Evolutionary conservation across 371 early-diverging fungal species (phyloP).

Genomic region (Fennellomyces sp.): DNA sequence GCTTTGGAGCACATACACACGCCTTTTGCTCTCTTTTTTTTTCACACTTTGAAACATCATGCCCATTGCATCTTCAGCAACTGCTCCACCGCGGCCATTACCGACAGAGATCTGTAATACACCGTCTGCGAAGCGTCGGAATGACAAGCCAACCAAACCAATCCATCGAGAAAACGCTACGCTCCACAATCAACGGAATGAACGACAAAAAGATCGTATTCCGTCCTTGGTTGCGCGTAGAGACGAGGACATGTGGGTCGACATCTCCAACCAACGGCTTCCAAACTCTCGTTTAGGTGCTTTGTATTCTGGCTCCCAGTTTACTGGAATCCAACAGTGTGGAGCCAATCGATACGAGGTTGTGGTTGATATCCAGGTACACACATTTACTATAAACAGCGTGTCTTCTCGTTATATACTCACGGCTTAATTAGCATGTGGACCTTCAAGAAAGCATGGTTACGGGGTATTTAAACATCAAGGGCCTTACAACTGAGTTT

Average conservation of each 20-base stretch:
- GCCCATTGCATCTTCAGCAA: slow-evolving; percentile 5
- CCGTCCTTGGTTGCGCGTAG: too few relatives aligned
- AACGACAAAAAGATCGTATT: too few relatives aligned
- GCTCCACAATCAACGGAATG: too few relatives aligned
- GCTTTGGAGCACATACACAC: neutral
- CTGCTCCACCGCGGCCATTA: neutral
- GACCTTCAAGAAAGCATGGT: slow-evolving; percentile 66
- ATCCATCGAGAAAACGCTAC: too few relatives aligned
- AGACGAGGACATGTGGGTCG: too few relatives aligned
- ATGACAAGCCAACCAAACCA: neutral
- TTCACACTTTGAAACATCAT: neutral
- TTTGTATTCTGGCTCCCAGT: slow-evolving; percentile 65
- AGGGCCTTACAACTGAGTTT: slow-evolving; percentile 74
- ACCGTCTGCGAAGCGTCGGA: neutral
- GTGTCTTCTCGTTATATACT: too few relatives aligned
- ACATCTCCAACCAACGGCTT: slow-evolving; percentile 25
- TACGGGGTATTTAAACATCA: slow-evolving; percentile 77
- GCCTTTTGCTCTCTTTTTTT: neutral
- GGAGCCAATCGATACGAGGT: slow-evolving; percentile 67
- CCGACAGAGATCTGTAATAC: neutral
- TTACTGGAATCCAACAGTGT: slow-evolving; percentile 70
- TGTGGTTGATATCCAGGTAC: slow-evolving; percentile 73
- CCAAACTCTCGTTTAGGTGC: slow-evolving; percentile 21
- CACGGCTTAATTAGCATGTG: too few relatives aligned
- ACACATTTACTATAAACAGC: too few relatives aligned